Evolutionary conservation across 2,329 filamentous ascomycete species (phyloP).

Genomic region (Ophiognomonia clavigignenti-juglandacearum): DNA sequence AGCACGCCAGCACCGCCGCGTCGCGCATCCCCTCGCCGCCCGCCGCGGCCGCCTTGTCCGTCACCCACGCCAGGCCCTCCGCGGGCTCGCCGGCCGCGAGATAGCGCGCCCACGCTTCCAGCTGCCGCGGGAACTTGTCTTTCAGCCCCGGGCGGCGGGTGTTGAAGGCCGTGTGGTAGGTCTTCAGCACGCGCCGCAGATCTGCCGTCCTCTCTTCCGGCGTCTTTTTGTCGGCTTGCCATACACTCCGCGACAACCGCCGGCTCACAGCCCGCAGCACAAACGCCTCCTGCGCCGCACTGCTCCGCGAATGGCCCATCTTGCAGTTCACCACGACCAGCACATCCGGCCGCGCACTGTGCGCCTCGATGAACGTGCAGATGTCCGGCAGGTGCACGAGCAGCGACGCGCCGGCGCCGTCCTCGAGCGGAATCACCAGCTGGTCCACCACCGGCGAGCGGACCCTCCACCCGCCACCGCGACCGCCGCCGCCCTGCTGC

Average conservation of each 20-base stretch:
- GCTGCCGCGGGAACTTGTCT: not conserved
- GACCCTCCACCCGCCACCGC: too few species aligned
- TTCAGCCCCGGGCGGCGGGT: not conserved
- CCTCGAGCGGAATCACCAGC: not conserved
- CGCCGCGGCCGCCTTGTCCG: not conserved
- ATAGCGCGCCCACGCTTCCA: not conserved
- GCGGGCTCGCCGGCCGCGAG: not conserved
- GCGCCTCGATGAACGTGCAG: not conserved
- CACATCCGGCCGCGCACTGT: not conserved
- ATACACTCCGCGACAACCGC: not conserved
- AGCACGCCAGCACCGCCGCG: not conserved
- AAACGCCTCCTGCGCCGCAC: not conserved
- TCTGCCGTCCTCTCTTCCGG: not conserved
- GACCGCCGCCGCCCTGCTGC: too few species aligned
- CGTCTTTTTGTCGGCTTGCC: too few species aligned
- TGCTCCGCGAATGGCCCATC: not conserved
- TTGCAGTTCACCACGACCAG: not conserved
- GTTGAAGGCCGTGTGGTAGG: not conserved
- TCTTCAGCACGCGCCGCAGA: not conserved
- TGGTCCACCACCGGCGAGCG: not conserved
- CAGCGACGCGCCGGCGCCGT: not conserved
- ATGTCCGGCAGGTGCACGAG: not conserved
- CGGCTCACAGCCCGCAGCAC: not conserved
- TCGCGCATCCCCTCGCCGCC: not conserved
- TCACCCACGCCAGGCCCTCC: not conserved